Conservation (phyloP, 1,284 basidiomycete species). For the Puccinia novopanici region DNA sequence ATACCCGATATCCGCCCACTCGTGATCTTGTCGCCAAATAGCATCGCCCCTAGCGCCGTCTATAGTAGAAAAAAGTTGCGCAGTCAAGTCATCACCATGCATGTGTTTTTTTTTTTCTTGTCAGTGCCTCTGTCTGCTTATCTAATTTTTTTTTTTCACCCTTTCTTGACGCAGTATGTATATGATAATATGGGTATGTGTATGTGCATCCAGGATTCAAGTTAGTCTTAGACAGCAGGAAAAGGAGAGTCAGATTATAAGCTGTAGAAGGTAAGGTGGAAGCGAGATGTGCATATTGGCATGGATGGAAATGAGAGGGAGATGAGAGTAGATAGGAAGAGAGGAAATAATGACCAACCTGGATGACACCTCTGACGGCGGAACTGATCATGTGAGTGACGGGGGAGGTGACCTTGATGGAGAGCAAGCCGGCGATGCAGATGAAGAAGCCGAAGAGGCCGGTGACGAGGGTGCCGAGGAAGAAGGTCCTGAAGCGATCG, state of each 20-base stretch:
- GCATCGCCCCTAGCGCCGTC: conserved; percentile 71
- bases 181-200: not conserved
- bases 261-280: not conserved
- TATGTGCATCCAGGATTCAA: no score
- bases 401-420: conserved; percentile 86
- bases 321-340: not conserved
- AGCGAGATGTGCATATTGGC: not conserved
- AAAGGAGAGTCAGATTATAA: conserved; percentile 13
- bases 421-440: conserved; percentile 81
- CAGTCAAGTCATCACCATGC: conserved; percentile 63
- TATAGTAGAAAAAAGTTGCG: conserved; percentile 60
- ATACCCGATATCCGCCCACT: conserved; percentile 76
- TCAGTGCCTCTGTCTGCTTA: not conserved
- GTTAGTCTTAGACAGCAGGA: not conserved
- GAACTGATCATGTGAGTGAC: conserved; percentile 90
- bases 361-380: conserved; percentile 66
- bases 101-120: not conserved
- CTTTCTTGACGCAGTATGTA: not conserved
- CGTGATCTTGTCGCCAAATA: conserved; percentile 74
- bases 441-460: conserved; percentile 80
- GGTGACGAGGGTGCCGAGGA: conserved; percentile 75
- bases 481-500: conserved; percentile 67
- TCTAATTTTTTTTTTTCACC: not conserved
- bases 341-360: conserved; percentile 25
- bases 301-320: not conserved